Evolutionary conservation across 768 basidiomycete species (phyloP).

Genomic region (Tremella yokohamensis): DNA sequence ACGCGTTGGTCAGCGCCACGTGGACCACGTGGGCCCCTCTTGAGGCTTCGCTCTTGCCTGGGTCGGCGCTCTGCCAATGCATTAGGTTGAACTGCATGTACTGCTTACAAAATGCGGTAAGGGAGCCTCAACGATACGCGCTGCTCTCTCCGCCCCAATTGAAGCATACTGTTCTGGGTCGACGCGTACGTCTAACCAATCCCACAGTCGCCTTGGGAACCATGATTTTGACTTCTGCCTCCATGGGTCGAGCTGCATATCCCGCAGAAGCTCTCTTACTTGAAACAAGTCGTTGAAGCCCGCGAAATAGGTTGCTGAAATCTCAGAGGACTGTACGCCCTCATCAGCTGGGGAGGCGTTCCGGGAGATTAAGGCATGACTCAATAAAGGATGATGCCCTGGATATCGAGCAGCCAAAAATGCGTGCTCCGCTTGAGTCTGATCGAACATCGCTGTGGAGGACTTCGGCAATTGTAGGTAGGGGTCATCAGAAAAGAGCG

Average conservation of each 20-base stretch:
- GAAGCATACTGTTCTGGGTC: slow-evolving; percentile 16
- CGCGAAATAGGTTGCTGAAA: slow-evolving; percentile 9
- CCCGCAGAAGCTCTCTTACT: slow-evolving; percentile 1
- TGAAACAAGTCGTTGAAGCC: slow-evolving; percentile 14
- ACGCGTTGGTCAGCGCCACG: no score
- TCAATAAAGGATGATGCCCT: background rate
- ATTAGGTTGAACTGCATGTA: no score
- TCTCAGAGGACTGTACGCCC: background rate
- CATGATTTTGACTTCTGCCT: slow-evolving; percentile 11
- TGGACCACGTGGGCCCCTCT: no score
- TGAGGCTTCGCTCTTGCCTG: no score
- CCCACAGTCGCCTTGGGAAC: background rate
- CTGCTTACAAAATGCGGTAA: no score
- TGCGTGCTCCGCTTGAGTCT: background rate
- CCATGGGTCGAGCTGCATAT: slow-evolving; percentile 15
- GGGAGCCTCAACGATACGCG: background rate
- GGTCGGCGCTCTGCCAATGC: no score
- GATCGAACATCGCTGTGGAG: background rate
- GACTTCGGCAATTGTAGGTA: background rate
- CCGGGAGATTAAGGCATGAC: background rate
- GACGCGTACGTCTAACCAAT: slow-evolving; percentile 11
- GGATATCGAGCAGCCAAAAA: slow-evolving; percentile 3
- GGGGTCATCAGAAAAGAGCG: slow-evolving; percentile 3
- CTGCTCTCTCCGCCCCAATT: background rate
- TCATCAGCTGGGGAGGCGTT: background rate